phyloP scores from a whole-genome alignment of 2,329 filamentous ascomycete species.

The Coleophoma crateriformis region DNA sequence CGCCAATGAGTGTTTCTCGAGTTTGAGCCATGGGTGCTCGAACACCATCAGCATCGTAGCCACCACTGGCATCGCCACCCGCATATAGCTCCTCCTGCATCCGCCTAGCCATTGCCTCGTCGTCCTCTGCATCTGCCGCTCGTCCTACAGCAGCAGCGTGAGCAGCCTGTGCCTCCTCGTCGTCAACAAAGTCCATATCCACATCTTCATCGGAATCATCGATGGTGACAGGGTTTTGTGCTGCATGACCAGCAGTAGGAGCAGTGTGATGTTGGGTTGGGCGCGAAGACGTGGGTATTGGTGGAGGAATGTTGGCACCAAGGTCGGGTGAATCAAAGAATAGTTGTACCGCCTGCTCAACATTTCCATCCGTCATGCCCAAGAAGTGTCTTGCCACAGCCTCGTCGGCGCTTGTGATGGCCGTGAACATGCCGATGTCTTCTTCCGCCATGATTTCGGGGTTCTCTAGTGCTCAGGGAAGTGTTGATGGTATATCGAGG shows the following conservation, averaged over 20 bases:
- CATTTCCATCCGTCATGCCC: constrained; percentile 75
- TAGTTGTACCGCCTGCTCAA: constrained; percentile 81
- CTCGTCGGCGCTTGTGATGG: constrained; percentile 71
- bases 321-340: constrained; percentile 86
- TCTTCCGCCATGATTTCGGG: constrained; percentile 42
- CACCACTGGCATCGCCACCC: constrained; percentile 36
- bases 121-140: constrained; percentile 68
- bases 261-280: constrained; percentile 7
- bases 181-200: constrained; percentile 38
- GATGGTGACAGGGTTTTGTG: constrained; percentile 63
- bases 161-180: constrained; percentile 25
- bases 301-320: constrained; percentile 26
- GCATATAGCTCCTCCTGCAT: constrained; percentile 89
- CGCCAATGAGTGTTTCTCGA: constrained; percentile 85
- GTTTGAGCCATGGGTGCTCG: constrained; percentile 87
- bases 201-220: constrained; percentile 73
- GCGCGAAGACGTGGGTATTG: constrained; percentile 22
- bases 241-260: constrained; percentile 41
- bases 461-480: not conserved
- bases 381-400: constrained; percentile 78
- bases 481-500: too few relatives aligned
- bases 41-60: constrained; percentile 54
- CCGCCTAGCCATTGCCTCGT: constrained; percentile 86
- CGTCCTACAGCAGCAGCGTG: constrained; percentile 31
- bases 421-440: constrained; percentile 68